These are phyloP conservation scores for Blepharisma japonicum DNA, from an alignment of 73 alveolate species.

Conservation along the genomic window DNA sequence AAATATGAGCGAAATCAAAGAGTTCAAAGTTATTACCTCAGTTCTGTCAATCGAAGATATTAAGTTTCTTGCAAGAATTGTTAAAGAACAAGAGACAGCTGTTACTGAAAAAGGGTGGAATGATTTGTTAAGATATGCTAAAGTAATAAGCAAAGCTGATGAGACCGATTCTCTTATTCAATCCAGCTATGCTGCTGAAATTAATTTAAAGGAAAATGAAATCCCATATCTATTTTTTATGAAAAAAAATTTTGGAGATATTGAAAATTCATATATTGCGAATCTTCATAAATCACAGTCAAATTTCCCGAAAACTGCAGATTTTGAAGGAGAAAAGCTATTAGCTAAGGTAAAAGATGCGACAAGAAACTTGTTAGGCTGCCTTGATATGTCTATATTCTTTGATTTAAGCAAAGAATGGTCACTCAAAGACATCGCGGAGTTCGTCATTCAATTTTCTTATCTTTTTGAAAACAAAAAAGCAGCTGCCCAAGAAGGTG, in stretches of 20 bases:
- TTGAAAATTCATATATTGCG: not conserved
- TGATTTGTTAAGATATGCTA: constrained; percentile 13
- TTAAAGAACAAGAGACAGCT: not conserved
- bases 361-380: not conserved
- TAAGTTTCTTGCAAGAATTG: not conserved
- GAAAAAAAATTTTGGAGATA: constrained; percentile 13
- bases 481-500: not conserved
- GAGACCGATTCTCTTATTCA: not conserved
- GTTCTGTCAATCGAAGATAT: constrained; percentile 7
- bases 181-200: not conserved
- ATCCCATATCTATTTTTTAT: not conserved
- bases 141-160: not conserved
- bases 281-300: no score
- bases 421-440: constrained; percentile 13
- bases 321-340: not conserved
- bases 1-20: constrained; percentile 27
- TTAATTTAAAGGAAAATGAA: not conserved
- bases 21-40: not conserved
- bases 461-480: constrained; percentile 29
- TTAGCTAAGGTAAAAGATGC: constrained; percentile 16
- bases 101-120: constrained; percentile 22
- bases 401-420: constrained; percentile 23
- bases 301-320: not conserved
- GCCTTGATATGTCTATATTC: constrained; percentile 27
- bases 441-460: constrained; percentile 26